Percentiles rank a stretch among this genome's conserved stretches.
Conservation (phyloP, 495 filamentous ascomycete genomes). For the Parmelia sp. region DNA sequence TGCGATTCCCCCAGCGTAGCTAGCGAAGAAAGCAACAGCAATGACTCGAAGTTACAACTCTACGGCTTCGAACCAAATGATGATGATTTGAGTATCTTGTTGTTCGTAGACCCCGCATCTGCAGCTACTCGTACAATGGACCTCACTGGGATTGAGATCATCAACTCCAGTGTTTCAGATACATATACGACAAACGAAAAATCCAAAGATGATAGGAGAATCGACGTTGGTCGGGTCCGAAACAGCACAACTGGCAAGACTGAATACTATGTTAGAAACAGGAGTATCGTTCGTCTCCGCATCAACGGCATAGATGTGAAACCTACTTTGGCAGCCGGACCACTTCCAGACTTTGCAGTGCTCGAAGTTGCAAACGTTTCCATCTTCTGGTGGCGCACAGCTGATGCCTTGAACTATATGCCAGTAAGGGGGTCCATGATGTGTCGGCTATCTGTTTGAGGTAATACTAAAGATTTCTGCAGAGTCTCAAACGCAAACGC, state of each 20-base stretch:
- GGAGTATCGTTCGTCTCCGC: not conserved
- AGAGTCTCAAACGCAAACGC: not conserved
- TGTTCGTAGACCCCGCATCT: not conserved
- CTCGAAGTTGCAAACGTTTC: slow-evolving; percentile 12
- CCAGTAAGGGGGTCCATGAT: slow-evolving; percentile 12
- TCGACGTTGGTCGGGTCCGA: not conserved
- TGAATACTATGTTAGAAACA: not conserved
- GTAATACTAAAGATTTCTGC: not conserved
- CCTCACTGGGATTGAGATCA: not conserved
- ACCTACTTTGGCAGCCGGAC: slow-evolving; percentile 5
- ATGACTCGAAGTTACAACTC: not conserved
- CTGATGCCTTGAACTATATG: slow-evolving; percentile 8
- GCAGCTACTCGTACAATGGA: not conserved
- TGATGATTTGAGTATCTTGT: not conserved
- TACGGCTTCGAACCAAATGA: not conserved
- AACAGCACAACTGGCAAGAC: not conserved
- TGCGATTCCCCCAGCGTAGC: too few species aligned
- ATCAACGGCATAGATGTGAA: not conserved
- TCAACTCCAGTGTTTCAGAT: not conserved
- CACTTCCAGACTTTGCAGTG: slow-evolving; percentile 20
- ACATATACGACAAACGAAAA: not conserved
- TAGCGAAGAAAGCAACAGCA: not conserved
- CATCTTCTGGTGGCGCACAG: slow-evolving; percentile 18
- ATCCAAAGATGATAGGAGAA: not conserved
- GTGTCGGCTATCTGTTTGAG: not conserved